These are phyloP conservation scores for Pseudotsuga menziesii DNA, from an alignment of 75 land plant species.

Conservation along the genomic window DNA sequence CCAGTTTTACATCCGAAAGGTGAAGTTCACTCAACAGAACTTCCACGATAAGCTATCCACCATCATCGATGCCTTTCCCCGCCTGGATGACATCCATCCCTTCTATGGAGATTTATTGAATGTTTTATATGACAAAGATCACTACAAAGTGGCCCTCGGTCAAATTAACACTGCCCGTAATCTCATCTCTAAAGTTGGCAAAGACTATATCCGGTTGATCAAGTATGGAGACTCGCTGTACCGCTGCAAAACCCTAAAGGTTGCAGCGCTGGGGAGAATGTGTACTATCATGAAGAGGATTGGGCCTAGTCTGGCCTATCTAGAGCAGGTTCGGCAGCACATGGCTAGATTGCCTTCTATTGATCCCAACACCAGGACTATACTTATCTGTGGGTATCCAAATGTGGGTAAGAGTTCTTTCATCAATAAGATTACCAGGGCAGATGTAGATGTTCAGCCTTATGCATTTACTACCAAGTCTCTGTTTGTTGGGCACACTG, in stretches of 20 bases:
- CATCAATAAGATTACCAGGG: slow-evolving; percentile 92
- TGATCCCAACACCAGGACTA: slow-evolving; percentile 86
- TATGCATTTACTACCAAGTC: slow-evolving; percentile 97
- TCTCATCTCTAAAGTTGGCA: slow-evolving; percentile 70
- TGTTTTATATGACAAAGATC: too few relatives aligned
- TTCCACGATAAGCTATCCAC: slow-evolving; percentile 87
- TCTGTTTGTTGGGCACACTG: slow-evolving; percentile 93
- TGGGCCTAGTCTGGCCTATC: slow-evolving; percentile 82
- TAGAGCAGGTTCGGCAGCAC: slow-evolving; percentile 90
- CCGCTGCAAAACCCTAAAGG: slow-evolving; percentile 83
- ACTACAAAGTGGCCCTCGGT: too few relatives aligned
- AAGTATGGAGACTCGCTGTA: slow-evolving; percentile 96
- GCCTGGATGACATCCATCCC: too few relatives aligned
- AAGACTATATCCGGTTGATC: slow-evolving; percentile 81
- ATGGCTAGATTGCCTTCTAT: slow-evolving; percentile 94
- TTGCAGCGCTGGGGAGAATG: slow-evolving; percentile 93
- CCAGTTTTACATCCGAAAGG: slow-evolving; percentile 96
- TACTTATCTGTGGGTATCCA: slow-evolving; percentile 91
- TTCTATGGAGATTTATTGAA: too few relatives aligned
- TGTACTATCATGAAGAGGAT: slow-evolving; percentile 85
- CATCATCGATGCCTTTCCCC: too few relatives aligned
- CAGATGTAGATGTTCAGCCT: slow-evolving; percentile 99
- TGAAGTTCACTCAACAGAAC: slow-evolving; percentile 76
- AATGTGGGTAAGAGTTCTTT: slow-evolving; percentile 96
- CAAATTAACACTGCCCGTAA: slow-evolving; percentile 87